A percentile compares a stretch with the other conserved stretches of the same genome.
phyloP scores from a whole-genome alignment of 2,329 filamentous ascomycete species.

The Dactylellina haptotyla region DNA sequence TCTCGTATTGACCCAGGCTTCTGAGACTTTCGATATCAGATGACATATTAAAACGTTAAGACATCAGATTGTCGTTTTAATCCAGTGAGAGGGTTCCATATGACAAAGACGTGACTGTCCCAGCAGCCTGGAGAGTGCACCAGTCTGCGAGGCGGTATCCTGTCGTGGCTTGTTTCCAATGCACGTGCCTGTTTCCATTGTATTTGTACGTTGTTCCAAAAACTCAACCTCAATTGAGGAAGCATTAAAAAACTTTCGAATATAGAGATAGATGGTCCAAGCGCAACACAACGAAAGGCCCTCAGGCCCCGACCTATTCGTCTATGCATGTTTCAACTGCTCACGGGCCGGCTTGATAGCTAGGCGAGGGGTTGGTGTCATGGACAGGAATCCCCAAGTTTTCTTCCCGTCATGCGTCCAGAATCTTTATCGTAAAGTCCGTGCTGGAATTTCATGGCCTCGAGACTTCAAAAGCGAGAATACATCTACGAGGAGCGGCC shows the following conservation, averaged over 20 bases:
- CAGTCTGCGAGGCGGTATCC: conserved; percentile 1
- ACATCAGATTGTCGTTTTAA: conserved; percentile 11
- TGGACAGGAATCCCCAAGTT: conserved; percentile 11
- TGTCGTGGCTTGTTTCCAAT: conserved; percentile 12
- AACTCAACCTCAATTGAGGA: background rate
- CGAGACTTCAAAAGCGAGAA: conserved; percentile 4
- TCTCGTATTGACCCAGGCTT: conserved; percentile 47
- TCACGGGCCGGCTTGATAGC: conserved; percentile 13
- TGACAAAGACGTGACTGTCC: conserved; percentile 18
- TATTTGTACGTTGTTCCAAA: background rate
- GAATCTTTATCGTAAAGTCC: conserved; percentile 6
- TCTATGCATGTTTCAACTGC: conserved; percentile 51
- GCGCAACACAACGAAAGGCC: conserved; percentile 24
- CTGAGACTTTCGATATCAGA: conserved; percentile 40
- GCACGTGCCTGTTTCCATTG: conserved; percentile 8
- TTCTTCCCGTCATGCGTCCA: conserved; percentile 17
- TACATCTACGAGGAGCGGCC: background rate
- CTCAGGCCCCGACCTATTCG: conserved; percentile 19
- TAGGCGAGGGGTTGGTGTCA: conserved; percentile 31
- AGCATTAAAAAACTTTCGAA: background rate
- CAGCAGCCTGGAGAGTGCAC: conserved; percentile 7
- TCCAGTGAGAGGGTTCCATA: conserved; percentile 6
- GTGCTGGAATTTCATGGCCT: conserved; percentile 18
- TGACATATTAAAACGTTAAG: conserved; percentile 9
- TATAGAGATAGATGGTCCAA: conserved; percentile 6